Evolutionary conservation across 2,329 filamentous ascomycete genomes (phyloP).

Genomic region (Samsoniella hepiali): DNA sequence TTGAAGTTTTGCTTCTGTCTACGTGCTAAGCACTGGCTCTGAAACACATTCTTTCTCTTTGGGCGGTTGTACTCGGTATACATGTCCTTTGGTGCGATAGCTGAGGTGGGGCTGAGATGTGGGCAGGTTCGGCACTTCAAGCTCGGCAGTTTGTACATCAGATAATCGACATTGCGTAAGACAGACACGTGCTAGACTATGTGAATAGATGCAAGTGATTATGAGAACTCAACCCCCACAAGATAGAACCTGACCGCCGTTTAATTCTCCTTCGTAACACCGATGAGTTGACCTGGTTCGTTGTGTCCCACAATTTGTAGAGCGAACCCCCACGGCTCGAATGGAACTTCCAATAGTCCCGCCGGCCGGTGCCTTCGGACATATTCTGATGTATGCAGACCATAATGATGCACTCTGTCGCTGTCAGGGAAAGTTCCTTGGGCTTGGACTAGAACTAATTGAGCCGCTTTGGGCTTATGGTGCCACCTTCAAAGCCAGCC

Average conservation of each 20-base stretch:
- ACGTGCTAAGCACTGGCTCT: background rate
- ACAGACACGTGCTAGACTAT: background rate
- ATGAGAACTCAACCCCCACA: background rate
- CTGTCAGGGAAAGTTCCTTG: background rate
- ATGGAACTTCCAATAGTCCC: background rate
- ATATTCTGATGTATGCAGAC: background rate
- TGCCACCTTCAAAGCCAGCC: background rate
- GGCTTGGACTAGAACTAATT: background rate
- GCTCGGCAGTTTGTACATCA: conserved; percentile 6
- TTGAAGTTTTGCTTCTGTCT: background rate
- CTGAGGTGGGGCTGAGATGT: background rate
- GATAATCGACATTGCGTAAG: background rate
- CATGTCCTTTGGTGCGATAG: background rate
- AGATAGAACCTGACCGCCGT: background rate
- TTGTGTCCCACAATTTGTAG: background rate
- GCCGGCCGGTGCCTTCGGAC: background rate
- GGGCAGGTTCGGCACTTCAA: conserved; percentile 2
- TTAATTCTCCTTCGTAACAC: no score
- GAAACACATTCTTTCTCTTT: background rate
- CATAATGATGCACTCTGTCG: background rate
- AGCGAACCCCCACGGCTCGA: background rate
- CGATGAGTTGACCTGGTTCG: background rate
- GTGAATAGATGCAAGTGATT: background rate
- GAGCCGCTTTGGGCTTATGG: background rate
- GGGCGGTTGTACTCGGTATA: background rate